Evolutionary conservation across 495 filamentous ascomycete species (phyloP), one percentile per base, ranked within the genome.

Genomic region (Rhizodiscina lignyota): DNA sequence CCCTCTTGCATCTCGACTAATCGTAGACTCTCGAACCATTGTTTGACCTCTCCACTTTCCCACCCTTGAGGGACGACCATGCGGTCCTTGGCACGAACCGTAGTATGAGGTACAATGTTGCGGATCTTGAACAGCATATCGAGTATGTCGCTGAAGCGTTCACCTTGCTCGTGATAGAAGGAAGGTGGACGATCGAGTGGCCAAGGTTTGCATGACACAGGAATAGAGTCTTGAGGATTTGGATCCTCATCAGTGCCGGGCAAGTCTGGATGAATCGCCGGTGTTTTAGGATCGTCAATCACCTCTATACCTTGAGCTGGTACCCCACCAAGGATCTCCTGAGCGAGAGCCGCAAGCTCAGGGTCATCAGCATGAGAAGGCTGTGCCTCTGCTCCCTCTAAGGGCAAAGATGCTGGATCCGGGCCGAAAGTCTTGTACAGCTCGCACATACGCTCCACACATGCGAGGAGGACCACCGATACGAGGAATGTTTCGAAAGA

Each of bases 361-460:
- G 24, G 8, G 13, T 8, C 13, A 27, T 63, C 53, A 17, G 72
- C 64, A 41, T 76, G 67, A 29, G 30, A 17, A 16, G 30, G 30
- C 10, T 10, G 16, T 10, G 30, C 30, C 16, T 32, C 17, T 12
- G 1, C 19, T 11, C 11, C 11, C 8, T 6, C 15, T 11, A 11
- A 12, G n/a, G 11, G 17, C 12, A 1, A 20, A 12, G 15, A 10
- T 18, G 33, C 6, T 11, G 15, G 8, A 1, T 18, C 29, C n/a
- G n/a, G n/a, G 17, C 79, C 73, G 74, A 75, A 83, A 0, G 68
- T 72, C 21, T 71, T 72, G 59, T 79, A 83, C 1, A 78, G 63
- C 74, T 79, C 83, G 30, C 70, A 77, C 4, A 74, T 77, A 50
- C 81, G 77, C 54, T 86, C 81, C 5, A 84, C 67, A 37, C 77